Conservation (phyloP, 768 basidiomycete species). For the Bullera alba region DNA sequence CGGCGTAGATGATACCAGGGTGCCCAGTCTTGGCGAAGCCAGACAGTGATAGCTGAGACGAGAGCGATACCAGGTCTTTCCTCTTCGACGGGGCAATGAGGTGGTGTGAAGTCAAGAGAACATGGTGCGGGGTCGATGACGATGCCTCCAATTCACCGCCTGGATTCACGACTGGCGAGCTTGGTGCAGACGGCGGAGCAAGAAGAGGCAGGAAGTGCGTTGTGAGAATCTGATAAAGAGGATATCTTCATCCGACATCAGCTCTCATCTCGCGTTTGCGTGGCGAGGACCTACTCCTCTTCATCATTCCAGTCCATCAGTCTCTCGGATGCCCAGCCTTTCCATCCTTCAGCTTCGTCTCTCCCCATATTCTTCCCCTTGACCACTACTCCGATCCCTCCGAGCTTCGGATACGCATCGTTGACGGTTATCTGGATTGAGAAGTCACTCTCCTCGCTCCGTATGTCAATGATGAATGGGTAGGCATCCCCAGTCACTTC, state of each 20-base stretch:
- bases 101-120: conserved; percentile 67
- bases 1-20: conserved; percentile 68
- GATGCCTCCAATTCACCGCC: not conserved
- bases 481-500: conserved; percentile 7
- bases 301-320: conserved; percentile 31
- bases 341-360: conserved; percentile 39
- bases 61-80: conserved; percentile 58
- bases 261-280: not conserved
- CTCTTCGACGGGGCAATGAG: conserved; percentile 51
- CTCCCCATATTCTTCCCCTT: conserved; percentile 29
- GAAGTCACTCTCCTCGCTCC: conserved; percentile 31
- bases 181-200: not conserved
- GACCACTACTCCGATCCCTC: conserved; percentile 19
- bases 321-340: conserved; percentile 22
- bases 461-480: conserved; percentile 15
- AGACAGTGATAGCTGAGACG: conserved; percentile 51
- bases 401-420: conserved; percentile 33
- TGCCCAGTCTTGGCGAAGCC: conserved; percentile 72
- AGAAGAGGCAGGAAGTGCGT: conserved; percentile 57
- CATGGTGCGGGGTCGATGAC: conserved; percentile 50
- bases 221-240: conserved; percentile 57
- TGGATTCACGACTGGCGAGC: not conserved
- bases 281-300: conserved; percentile 20
- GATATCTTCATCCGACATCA: conserved; percentile 53
- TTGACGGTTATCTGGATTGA: conserved; percentile 16